Evolutionary conservation across 2,329 filamentous ascomycete genomes (phyloP), one percentile per base, ranked within the genome.

Genomic region (Seiridium unicorne): DNA sequence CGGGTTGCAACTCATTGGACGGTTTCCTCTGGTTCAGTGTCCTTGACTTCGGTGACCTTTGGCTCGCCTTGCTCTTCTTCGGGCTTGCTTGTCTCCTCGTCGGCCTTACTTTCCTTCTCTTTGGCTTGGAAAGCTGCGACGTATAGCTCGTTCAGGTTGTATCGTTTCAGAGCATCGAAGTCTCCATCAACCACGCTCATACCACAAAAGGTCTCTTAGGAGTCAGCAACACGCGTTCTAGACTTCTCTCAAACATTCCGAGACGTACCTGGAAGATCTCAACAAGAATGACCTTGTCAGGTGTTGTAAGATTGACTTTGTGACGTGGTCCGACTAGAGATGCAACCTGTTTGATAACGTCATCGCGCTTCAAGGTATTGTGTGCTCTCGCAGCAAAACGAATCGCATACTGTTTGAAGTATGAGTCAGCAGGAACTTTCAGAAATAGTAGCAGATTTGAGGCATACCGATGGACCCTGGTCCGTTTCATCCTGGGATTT

Each of bases 111-210:
- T 44, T 74, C 74, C 56, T 63, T 35, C 40, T 55, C 51, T 8
- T 32, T 38, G 51, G 51, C 38, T 38, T 55, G 51, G 26, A 55
- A 48, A 1, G 71, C 72, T 36, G 72, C 64, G 60, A 79, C 79
- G 70, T 90, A 91, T 32, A 94, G 82, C 73, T 92, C 90, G 60
- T 89, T 86, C 44, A 96, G 75, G 72, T 95, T 95, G 76, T 88
- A 94, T 65, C 86, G 84, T 76, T 91, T 93, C 62, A 93, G 79
- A 51, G 80, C 79, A 55, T 92, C 89, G 81, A 89, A 95, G 69
- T 91, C 86, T 11, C 84, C 81, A 62, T 87, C 86, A 3, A 95
- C 89, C 40, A 95, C 90, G 64, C 90, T 92, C 79, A 95, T 88
- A 31, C 91, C 90, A 68, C 89, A 89, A 46, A 91, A 82, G 59